Evolutionary conservation across 1,284 basidiomycete species (phyloP), one percentile per base, ranked within the genome.

Genomic region (Austroboletus rostrupii): DNA sequence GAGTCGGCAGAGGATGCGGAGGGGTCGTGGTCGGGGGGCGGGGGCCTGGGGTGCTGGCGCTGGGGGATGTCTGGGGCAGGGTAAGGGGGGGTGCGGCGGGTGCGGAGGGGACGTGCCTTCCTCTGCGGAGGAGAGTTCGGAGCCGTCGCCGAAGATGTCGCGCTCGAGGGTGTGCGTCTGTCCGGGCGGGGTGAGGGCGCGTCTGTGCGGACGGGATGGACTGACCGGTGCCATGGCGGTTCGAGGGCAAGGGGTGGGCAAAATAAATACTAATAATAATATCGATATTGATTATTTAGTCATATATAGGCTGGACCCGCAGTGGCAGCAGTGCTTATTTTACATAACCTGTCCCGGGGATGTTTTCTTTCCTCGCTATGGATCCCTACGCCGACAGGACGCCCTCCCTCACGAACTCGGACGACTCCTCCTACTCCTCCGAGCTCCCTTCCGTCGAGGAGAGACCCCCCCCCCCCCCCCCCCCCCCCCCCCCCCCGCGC

Each of bases 91-190:
- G 0, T 31, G 7, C 13, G 35, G 14, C 0, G 0, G 13, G 12
- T 20, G 5, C 2, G 9, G 14, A 8, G 23, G 5, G 19, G 3
- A 62, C 64, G 12, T 65, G 67, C 83, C 82, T 38, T 87, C 85
- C 49, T 87, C 85, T 53, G 87, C 84, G 3, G 80, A 80, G 1
- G 80, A 81, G 1, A 90, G 77, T 57, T 91, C 89, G 2, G 87
- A 90, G 60, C 87, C 86, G 35, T 87, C 84, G 54, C 81, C 87
- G 58, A 89, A 90, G 59, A 91, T 81, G 68, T 85, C 79, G 56
- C 79, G 78, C 53, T 78, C 82, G 45, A 85, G 79, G 47, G 72
- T 72, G 44, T 61, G 50, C 13, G 60, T 40, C 66, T 65, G 36
- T 3, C 12, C 1, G 23, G 16, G n/a, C n/a, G 0, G 16, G 3